These are phyloP conservation scores for Cutaneotrichosporon sp. DNA, from an alignment of 1,284 basidiomycete species.

Conservation along the genomic window DNA sequence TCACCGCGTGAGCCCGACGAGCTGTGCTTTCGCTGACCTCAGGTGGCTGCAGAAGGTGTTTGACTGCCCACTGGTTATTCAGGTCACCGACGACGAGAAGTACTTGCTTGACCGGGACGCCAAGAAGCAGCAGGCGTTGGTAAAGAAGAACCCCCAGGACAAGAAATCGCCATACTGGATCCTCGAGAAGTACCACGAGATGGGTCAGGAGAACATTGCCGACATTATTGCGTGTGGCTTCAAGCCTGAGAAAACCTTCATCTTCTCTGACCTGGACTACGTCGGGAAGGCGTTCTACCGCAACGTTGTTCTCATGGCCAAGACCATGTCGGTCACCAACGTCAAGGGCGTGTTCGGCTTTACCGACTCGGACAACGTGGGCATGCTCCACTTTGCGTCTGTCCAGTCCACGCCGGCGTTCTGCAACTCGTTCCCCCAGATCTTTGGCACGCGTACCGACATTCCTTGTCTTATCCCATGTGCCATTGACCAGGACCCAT, in stretches of 20 bases:
- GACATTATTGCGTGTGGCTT: slow-evolving; percentile 85
- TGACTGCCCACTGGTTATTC: slow-evolving; percentile 86
- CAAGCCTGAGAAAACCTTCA: slow-evolving; percentile 88
- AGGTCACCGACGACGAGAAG: slow-evolving; percentile 98
- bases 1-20: slow-evolving; percentile 71
- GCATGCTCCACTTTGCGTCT: slow-evolving; percentile 96
- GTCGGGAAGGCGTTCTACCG: slow-evolving; percentile 80
- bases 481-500: slow-evolving; percentile 85
- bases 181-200: slow-evolving; percentile 78
- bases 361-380: slow-evolving; percentile 95
- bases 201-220: slow-evolving; percentile 78
- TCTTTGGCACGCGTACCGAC: slow-evolving; percentile 78
- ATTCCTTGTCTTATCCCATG: slow-evolving; percentile 94
- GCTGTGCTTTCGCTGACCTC: neutral
- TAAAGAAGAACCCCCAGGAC: slow-evolving; percentile 44
- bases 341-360: slow-evolving; percentile 96
- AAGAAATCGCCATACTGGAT: slow-evolving; percentile 56
- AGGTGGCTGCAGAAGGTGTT: slow-evolving; percentile 98
- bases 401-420: slow-evolving; percentile 96
- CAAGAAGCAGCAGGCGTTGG: slow-evolving; percentile 45
- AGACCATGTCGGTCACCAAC: slow-evolving; percentile 89
- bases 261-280: slow-evolving; percentile 88
- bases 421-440: slow-evolving; percentile 97
- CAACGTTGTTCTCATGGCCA: slow-evolving; percentile 88
- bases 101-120: slow-evolving; percentile 91